Evolutionary conservation across 192 early-diverging fungal genomes (phyloP).

Genomic region (Umbelopsis ramanniana): DNA sequence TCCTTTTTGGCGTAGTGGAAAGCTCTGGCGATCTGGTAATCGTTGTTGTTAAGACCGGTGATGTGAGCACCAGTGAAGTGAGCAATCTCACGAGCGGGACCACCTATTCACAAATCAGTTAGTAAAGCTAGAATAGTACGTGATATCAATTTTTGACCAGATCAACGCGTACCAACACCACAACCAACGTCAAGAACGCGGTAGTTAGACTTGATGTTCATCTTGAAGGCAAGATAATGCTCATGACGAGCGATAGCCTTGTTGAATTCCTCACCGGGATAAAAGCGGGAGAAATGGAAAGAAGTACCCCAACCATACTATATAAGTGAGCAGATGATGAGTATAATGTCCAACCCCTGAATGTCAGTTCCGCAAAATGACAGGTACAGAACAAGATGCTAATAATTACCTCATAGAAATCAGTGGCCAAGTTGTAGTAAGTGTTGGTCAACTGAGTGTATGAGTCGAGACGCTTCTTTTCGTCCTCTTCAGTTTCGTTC

Average conservation of each 20-base stretch:
- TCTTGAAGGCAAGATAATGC: slow-evolving; percentile 80
- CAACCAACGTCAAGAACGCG: slow-evolving; percentile 93
- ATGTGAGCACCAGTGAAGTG: slow-evolving; percentile 89
- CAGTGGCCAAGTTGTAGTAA: slow-evolving; percentile 83
- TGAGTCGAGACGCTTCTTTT: slow-evolving; percentile 58
- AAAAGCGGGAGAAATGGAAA: slow-evolving; percentile 93
- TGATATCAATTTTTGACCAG: background rate
- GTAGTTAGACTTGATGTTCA: slow-evolving; percentile 69
- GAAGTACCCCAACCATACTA: slow-evolving; percentile 83
- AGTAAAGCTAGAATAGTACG: background rate
- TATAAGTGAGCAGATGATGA: background rate
- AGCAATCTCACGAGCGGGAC: slow-evolving; percentile 92
- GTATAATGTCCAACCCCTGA: background rate
- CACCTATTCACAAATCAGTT: slow-evolving; percentile 49
- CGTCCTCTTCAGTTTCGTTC: slow-evolving; percentile 58
- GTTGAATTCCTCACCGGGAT: slow-evolving; percentile 73
- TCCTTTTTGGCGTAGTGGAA: slow-evolving; percentile 69
- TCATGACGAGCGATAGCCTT: slow-evolving; percentile 91
- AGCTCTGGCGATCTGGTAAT: slow-evolving; percentile 88
- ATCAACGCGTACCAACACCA: slow-evolving; percentile 76
- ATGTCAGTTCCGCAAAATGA: background rate
- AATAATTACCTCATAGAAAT: slow-evolving; percentile 74
- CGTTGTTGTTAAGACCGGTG: slow-evolving; percentile 97
- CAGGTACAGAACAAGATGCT: no score
- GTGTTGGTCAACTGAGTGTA: slow-evolving; percentile 79